Conservation (phyloP, 2,329 filamentous ascomycete species). For the Botrytis paeoniae region DNA sequence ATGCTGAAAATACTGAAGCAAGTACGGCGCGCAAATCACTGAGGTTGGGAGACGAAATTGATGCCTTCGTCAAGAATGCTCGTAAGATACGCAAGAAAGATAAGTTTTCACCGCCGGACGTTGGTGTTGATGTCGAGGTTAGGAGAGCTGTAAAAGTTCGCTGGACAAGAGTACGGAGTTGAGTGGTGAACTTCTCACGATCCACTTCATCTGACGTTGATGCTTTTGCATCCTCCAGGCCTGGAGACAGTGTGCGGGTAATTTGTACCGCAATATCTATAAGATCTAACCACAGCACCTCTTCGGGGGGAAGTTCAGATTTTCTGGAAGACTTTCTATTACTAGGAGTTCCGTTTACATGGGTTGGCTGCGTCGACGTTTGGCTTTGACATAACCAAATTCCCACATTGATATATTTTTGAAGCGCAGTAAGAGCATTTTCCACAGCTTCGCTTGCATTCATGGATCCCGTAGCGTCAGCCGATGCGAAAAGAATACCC, state of each 20-base stretch:
- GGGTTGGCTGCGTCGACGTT: slow-evolving; percentile 54
- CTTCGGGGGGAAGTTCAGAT: slow-evolving; percentile 50
- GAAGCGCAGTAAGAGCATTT: slow-evolving; percentile 71
- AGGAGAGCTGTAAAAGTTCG: slow-evolving; percentile 86
- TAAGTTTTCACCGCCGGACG: slow-evolving; percentile 48
- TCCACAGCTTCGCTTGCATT: slow-evolving; percentile 62
- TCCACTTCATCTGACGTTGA: slow-evolving; percentile 43
- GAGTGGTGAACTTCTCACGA: slow-evolving; percentile 58
- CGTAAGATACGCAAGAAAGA: slow-evolving; percentile 87
- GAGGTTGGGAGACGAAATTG: slow-evolving; percentile 77
- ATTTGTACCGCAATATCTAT: slow-evolving; percentile 61
- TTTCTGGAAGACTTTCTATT: slow-evolving; percentile 47
- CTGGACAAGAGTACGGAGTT: slow-evolving; percentile 78
- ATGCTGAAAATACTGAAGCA: slow-evolving; percentile 87
- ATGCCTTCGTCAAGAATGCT: slow-evolving; percentile 81
- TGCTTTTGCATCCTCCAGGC: slow-evolving; percentile 44
- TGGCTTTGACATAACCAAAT: slow-evolving; percentile 94
- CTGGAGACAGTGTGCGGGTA: slow-evolving; percentile 60
- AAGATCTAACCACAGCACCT: slow-evolving; percentile 58
- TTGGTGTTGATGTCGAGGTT: slow-evolving; percentile 60
- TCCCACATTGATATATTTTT: slow-evolving; percentile 89
- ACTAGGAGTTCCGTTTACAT: slow-evolving; percentile 44
- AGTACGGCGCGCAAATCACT: slow-evolving; percentile 84
- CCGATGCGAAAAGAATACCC: slow-evolving; percentile 64
- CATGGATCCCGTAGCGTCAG: slow-evolving; percentile 53